Percentiles rank a stretch among this genome's conserved stretches.
These are phyloP conservation scores for Candida gorgasii DNA, from an alignment of 805 yeast species.

Conservation along the genomic window DNA sequence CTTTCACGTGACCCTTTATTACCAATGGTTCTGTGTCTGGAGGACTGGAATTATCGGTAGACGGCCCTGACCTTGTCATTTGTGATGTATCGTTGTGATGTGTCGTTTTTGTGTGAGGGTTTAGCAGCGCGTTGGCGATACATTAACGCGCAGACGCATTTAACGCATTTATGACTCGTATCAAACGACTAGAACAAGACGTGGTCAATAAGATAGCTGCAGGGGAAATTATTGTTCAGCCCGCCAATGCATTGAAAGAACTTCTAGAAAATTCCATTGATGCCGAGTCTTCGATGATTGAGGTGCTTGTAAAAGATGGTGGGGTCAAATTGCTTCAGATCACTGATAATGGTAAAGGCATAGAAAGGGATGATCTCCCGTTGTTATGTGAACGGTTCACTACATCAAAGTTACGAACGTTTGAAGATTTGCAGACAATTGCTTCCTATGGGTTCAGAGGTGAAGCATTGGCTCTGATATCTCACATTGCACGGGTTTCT, in stretches of 20 bases:
- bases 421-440: slow-evolving; percentile 72
- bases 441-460: slow-evolving; percentile 94
- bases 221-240: slow-evolving; percentile 92
- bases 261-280: slow-evolving; percentile 90
- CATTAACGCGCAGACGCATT: not conserved
- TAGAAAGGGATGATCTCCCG: slow-evolving; percentile 66
- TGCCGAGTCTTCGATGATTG: slow-evolving; percentile 74
- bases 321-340: slow-evolving; percentile 85
- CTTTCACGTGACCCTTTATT: not conserved
- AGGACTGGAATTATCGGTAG: slow-evolving; percentile 8
- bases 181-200: slow-evolving; percentile 53
- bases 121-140: not conserved
- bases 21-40: slow-evolving; percentile 1
- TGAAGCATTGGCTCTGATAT: slow-evolving; percentile 92
- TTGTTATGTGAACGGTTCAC: slow-evolving; percentile 90
- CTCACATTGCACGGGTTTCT: slow-evolving; percentile 81
- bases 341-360: slow-evolving; percentile 88
- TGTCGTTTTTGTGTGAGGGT: not conserved
- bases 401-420: slow-evolving; percentile 75
- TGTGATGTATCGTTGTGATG: not conserved
- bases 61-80: not conserved
- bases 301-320: slow-evolving; percentile 85
- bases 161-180: not conserved
- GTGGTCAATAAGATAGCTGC: slow-evolving; percentile 95
- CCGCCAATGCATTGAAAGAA: slow-evolving; percentile 93